Conservation (phyloP, 805 yeast species). For the Sugiyamaella smithiae region DNA sequence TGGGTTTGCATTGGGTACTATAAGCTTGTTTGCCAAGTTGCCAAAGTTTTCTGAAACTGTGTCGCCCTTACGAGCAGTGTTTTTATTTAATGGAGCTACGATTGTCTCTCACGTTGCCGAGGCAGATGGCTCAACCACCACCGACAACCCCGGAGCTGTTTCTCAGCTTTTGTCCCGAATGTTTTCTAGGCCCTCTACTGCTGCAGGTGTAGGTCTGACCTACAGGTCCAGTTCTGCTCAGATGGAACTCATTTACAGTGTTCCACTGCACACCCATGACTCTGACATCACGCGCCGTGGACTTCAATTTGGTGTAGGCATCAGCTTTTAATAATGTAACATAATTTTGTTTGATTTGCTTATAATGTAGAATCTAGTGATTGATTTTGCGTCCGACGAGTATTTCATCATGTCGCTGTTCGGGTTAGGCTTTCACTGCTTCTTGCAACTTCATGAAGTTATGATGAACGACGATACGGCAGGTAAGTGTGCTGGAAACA, state of each 20-base stretch:
- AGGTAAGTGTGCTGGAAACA: not conserved
- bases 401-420: no score
- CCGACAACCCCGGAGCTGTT: slow-evolving; percentile 26
- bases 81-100: slow-evolving; percentile 65
- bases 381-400: no score
- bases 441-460: not conserved
- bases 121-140: slow-evolving; percentile 15
- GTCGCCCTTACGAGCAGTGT: slow-evolving; percentile 59
- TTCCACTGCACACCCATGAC: slow-evolving; percentile 51
- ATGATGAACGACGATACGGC: not conserved
- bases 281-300: slow-evolving; percentile 53
- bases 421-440: not conserved
- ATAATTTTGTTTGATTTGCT: not conserved
- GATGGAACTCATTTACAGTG: slow-evolving; percentile 58
- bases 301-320: slow-evolving; percentile 57
- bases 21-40: slow-evolving; percentile 55
- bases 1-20: slow-evolving; percentile 52
- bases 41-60: slow-evolving; percentile 44
- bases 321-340: slow-evolving; percentile 24
- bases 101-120: slow-evolving; percentile 27
- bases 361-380: no score
- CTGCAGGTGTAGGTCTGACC: slow-evolving; percentile 55
- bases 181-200: slow-evolving; percentile 40
- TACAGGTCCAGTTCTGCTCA: slow-evolving; percentile 59
- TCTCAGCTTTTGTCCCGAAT: slow-evolving; percentile 1